Percentiles rank a stretch among this genome's conserved stretches.
These are phyloP conservation scores for Fragilariopsis cylindrus DNA, from an alignment of 108 stramenopile genomes.

Conservation along the genomic window DNA sequence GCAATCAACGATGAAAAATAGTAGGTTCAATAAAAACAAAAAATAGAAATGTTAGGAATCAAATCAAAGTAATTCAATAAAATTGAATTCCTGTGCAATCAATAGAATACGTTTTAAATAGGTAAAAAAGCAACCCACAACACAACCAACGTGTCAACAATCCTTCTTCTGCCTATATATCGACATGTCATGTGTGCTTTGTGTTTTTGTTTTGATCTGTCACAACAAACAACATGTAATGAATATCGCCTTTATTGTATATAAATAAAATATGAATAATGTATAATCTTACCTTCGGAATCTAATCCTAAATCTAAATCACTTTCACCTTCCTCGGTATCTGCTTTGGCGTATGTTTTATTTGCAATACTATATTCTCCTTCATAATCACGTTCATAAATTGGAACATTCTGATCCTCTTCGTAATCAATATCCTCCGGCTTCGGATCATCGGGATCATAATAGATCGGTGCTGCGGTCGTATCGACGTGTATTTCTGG, in stretches of 20 bases:
- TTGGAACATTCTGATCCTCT: slow-evolving; percentile 43
- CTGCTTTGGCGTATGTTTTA: slow-evolving; percentile 40
- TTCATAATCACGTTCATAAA: slow-evolving; percentile 51
- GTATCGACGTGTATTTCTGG: slow-evolving; percentile 56
- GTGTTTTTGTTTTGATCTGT: too few species aligned
- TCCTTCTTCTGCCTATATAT: too few species aligned
- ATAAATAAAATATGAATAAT: neutral
- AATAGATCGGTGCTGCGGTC: slow-evolving; percentile 43
- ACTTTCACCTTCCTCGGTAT: slow-evolving; percentile 47
- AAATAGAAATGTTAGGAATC: neutral
- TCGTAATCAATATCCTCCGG: slow-evolving; percentile 41
- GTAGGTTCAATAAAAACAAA: neutral
- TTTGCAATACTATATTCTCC: slow-evolving; percentile 19
- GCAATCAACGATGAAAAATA: neutral
- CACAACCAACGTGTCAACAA: too few species aligned
- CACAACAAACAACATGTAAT: too few species aligned
- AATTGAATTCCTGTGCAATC: too few species aligned
- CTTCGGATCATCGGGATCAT: slow-evolving; percentile 69
- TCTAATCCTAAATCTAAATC: slow-evolving; percentile 54
- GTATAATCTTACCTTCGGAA: slow-evolving; percentile 27
- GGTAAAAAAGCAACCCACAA: too few species aligned
- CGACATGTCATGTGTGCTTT: too few species aligned
- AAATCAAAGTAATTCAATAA: neutral
- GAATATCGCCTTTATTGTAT: slow-evolving; percentile 8
- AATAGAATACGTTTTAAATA: too few species aligned